A percentile compares a stretch with the other conserved stretches of the same genome.
Evolutionary conservation across 2,329 filamentous ascomycete species (phyloP).

Genomic region (Verticillium alfalfae): DNA sequence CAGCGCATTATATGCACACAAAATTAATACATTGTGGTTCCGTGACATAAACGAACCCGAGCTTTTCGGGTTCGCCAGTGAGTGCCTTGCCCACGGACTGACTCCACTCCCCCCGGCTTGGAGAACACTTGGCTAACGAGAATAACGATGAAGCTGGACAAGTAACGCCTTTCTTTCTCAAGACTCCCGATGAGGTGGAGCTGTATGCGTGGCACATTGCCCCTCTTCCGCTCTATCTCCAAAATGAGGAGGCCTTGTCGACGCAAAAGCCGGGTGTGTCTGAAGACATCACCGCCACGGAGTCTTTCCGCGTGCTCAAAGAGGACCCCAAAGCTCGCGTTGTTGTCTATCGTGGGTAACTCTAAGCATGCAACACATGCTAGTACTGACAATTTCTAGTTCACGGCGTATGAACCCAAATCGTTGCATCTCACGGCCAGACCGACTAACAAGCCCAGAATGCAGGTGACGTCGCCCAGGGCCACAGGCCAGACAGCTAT

Average conservation of each 20-base stretch:
- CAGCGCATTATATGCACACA: slow-evolving; percentile 80
- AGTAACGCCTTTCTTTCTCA: slow-evolving; percentile 77
- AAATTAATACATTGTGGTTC: slow-evolving; percentile 67
- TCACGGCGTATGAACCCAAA: slow-evolving; percentile 49
- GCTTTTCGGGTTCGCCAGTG: slow-evolving; percentile 81
- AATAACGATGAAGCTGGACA: slow-evolving; percentile 60
- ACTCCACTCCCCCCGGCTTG: neutral
- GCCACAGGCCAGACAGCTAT: slow-evolving; percentile 70
- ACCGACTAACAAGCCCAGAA: slow-evolving; percentile 49
- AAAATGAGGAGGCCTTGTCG: slow-evolving; percentile 61
- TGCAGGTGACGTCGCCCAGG: slow-evolving; percentile 79
- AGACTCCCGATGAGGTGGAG: slow-evolving; percentile 67
- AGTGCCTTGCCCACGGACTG: slow-evolving; percentile 17
- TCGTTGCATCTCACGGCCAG: neutral
- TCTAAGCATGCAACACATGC: neutral
- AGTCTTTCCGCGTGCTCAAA: slow-evolving; percentile 56
- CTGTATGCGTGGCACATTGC: slow-evolving; percentile 90
- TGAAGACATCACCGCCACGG: slow-evolving; percentile 47
- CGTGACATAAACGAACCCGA: slow-evolving; percentile 71
- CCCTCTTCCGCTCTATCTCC: slow-evolving; percentile 68
- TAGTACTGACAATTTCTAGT: slow-evolving; percentile 31
- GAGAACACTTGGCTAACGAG: neutral
- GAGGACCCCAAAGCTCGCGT: slow-evolving; percentile 59
- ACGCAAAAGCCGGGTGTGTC: slow-evolving; percentile 43
- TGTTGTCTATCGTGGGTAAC: slow-evolving; percentile 55